A percentile compares a stretch with the other conserved stretches of the same genome.
These are phyloP conservation scores for Termitomyces sp. DNA, from an alignment of 768 basidiomycete genomes.

Conservation along the genomic window DNA sequence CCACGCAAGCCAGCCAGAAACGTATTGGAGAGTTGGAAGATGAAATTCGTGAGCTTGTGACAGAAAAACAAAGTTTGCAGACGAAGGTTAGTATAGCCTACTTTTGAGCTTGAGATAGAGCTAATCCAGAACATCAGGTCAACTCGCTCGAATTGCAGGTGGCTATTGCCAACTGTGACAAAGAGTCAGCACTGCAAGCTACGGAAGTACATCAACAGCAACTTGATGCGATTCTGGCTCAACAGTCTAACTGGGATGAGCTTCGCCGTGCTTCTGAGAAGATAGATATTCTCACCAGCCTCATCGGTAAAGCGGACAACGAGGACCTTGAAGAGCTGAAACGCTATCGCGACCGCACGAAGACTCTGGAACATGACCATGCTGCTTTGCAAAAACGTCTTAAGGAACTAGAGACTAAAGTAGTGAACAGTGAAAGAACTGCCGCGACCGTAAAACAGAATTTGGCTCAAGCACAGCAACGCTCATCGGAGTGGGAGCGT, in stretches of 20 bases:
- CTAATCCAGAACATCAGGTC: conserved; percentile 35
- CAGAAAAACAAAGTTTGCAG: conserved; percentile 55
- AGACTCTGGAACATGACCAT: conserved; percentile 66
- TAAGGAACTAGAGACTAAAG: conserved; percentile 67
- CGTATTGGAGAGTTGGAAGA: conserved; percentile 63
- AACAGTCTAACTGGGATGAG: conserved; percentile 79
- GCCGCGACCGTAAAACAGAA: conserved; percentile 55
- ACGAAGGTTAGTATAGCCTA: conserved; percentile 46
- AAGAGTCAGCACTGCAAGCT: conserved; percentile 50
- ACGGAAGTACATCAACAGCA: conserved; percentile 54
- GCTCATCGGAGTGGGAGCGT: conserved; percentile 78
- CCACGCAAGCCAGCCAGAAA: conserved; percentile 54
- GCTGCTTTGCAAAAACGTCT: conserved; percentile 63
- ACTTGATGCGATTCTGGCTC: conserved; percentile 52
- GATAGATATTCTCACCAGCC: conserved; percentile 59
- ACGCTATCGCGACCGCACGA: conserved; percentile 58
- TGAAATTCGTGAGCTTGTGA: conserved; percentile 45
- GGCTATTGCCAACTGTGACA: conserved; percentile 56
- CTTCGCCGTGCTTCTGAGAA: conserved; percentile 68
- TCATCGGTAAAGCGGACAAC: conserved; percentile 61
- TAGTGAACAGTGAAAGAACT: conserved; percentile 57
- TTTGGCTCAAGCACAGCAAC: conserved; percentile 71
- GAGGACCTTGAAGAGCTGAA: conserved; percentile 73
- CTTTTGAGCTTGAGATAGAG: conserved; percentile 9
- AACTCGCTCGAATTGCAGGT: conserved; percentile 58